Evolutionary conservation across 495 filamentous ascomycete genomes (phyloP), one percentile per base, ranked within the genome.

Genomic region (Chaetomium tenue): DNA sequence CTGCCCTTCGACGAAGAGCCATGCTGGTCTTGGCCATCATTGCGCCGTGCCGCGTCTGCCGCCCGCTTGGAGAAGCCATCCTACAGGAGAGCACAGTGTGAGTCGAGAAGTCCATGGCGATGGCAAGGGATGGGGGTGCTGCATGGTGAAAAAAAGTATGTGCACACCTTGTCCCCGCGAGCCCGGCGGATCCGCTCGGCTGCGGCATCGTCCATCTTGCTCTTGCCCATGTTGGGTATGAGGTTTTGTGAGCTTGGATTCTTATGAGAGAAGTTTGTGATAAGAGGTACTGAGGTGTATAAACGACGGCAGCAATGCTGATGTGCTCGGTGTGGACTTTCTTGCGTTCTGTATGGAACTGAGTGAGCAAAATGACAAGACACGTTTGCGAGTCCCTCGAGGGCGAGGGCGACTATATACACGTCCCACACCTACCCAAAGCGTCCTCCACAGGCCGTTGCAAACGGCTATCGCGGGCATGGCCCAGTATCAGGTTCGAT

Each of bases 151-250:
- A 42, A 16, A 28, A 12, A 7, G 22, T 26, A n/a, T 26, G 28
- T 23, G 30, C 68, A 12, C 66, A 79, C 74, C 51, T 73, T 73
- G 39, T 72, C 70, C 20, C 80, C 80, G 30, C 77, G 76, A 22
- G 78, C 69, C 54, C 67, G 75, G 6, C 71, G 65, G 59, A 83
- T 83, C 60, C 81, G 71, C 58, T 74, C 76, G 5, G 77, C 78
- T 8, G 80, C 75, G 18, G 78, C 73, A 13, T 77, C 75, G 60
- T 80, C 77, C 76, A 82, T 81, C 53, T 74, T 76, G 46, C 71
- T 70, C 50, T 74, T 74, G 33, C 74, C 74, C 78, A 78, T 81
- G 9, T 16, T 60, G 12, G n/a, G 18, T 22, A 6, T 46, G 55
- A 15, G 5, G 23, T 20, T 47, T 1, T 44, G 22, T 15, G 39